Evolutionary conservation across 768 basidiomycete genomes (phyloP).

Genomic region (Lactarius sp.): DNA sequence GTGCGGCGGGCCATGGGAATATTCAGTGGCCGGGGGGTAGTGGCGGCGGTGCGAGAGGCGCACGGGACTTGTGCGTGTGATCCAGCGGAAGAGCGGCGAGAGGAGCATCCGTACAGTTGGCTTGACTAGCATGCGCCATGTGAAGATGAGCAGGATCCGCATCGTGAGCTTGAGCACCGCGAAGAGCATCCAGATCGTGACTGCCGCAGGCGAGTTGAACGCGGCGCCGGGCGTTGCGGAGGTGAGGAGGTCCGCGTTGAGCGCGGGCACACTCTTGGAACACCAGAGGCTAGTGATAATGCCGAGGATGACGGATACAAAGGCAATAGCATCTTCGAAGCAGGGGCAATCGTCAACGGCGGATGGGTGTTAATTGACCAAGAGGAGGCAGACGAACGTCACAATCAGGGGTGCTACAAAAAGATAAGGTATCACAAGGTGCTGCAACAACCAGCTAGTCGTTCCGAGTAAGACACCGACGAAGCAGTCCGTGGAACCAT

Average conservation of each 20-base stretch:
- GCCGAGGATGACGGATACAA: conserved; percentile 82
- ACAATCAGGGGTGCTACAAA: conserved; percentile 49
- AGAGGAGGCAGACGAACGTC: conserved; percentile 57
- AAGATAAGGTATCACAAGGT: conserved; percentile 29
- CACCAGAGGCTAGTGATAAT: conserved; percentile 64
- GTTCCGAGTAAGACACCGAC: conserved; percentile 62
- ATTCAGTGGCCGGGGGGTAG: conserved; percentile 90
- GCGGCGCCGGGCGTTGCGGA: conserved; percentile 56
- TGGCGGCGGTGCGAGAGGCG: conserved; percentile 78
- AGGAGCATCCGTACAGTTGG: conserved; percentile 64
- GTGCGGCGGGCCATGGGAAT: conserved; percentile 61
- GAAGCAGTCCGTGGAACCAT: conserved; percentile 72
- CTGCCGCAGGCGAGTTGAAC: conserved; percentile 37
- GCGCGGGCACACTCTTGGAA: conserved; percentile 38
- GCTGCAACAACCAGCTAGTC: conserved; percentile 51
- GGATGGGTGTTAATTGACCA: conserved; percentile 89
- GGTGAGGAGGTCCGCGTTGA: conserved; percentile 32
- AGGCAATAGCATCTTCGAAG: conserved; percentile 95
- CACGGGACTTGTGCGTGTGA: conserved; percentile 50
- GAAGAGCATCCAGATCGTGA: conserved; percentile 34
- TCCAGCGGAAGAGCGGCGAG: conserved; percentile 78
- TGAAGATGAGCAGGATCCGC: conserved; percentile 78
- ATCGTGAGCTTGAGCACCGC: conserved; percentile 38
- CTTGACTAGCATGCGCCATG: conserved; percentile 87
- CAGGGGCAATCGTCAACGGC: conserved; percentile 97